phyloP scores from a whole-genome alignment of 345 rosid genomes.

The Excoecaria agallocha region DNA sequence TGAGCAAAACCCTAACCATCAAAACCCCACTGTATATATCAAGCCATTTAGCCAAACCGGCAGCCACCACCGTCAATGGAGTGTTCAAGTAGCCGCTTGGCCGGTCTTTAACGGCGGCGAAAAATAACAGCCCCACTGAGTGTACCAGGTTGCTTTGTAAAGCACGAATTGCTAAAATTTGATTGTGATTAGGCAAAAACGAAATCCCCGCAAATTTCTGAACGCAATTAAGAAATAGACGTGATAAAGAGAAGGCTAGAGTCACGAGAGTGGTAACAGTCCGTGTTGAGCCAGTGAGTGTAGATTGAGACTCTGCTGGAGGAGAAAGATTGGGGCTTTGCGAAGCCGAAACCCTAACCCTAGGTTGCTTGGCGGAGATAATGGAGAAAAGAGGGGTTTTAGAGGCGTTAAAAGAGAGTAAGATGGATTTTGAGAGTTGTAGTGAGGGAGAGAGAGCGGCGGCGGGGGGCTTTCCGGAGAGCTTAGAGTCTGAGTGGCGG shows the following conservation, averaged over 20 bases:
- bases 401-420: not conserved
- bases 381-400: not conserved
- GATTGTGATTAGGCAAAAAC: constrained; percentile 27
- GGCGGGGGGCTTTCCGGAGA: not conserved
- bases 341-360: constrained; percentile 16
- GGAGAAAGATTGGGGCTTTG: not conserved
- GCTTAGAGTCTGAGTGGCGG: not conserved
- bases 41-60: constrained; percentile 82
- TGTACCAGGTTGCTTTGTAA: constrained; percentile 25
- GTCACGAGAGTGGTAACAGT: constrained; percentile 21
- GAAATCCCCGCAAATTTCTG: constrained; percentile 12
- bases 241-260: constrained; percentile 14
- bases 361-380: not conserved
- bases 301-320: not conserved
- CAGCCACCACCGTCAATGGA: constrained; percentile 79
- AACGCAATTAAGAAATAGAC: constrained; percentile 4
- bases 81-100: constrained; percentile 58
- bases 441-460: not conserved
- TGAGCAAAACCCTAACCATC: constrained; percentile 87
- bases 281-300: constrained; percentile 25
- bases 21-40: constrained; percentile 84
- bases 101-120: constrained; percentile 54
- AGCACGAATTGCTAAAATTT: constrained; percentile 28
- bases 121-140: constrained; percentile 52
- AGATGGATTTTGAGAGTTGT: not conserved